Evolutionary conservation across 2,329 filamentous ascomycete species (phyloP), one percentile per base, ranked within the genome.

Genomic region (Colletotrichum destructivum): DNA sequence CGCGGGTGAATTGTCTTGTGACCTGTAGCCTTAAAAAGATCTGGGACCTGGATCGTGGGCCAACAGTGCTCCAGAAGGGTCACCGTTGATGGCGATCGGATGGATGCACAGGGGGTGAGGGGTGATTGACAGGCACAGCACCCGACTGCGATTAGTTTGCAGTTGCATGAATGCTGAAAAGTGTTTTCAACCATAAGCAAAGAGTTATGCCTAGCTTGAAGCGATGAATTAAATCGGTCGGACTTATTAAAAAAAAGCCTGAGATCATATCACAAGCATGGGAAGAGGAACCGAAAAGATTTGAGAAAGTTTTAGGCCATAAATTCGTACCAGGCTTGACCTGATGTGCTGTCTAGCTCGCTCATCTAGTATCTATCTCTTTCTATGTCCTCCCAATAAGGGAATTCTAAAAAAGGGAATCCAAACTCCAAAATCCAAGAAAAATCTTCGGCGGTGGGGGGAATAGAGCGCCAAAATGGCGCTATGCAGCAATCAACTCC

Each of bases 301-400:
- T 35, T 35, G 31, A 35, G 31, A 35, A 35, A 9, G 31, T 35
- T 35, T 35, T 46, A 23, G 55, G 69, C 18, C 65, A 40, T 69
- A 69, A 69, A 72, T 72, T 72, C 69, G 66, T 72, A 47, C 51
- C 69, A 72, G 65, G 59, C 12, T 42, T 16, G 21, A 16, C 69
- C 69, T 69, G 60, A 47, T 52, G 51, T 69, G 44, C 46, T 46
- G 65, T 59, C 65, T 69, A 72, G 52, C 54, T 49, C 54, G 60
- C 57, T 64, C 13, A 42, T 68, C 63, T 71, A 62, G 56, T 57
- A 35, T 44, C 64, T 62, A 66, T 66, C 21, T 68, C 31, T 56
- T 0, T 35, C 31, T n/a, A 51, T 61, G 8, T 40, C 59, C 31
- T 69, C 47, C 60, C 40, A 31, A 55, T n/a, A 26, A 44, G 8